These are phyloP conservation scores for Capniomyces stellatus DNA, from an alignment of 371 early-diverging fungal species.

Conservation along the genomic window DNA sequence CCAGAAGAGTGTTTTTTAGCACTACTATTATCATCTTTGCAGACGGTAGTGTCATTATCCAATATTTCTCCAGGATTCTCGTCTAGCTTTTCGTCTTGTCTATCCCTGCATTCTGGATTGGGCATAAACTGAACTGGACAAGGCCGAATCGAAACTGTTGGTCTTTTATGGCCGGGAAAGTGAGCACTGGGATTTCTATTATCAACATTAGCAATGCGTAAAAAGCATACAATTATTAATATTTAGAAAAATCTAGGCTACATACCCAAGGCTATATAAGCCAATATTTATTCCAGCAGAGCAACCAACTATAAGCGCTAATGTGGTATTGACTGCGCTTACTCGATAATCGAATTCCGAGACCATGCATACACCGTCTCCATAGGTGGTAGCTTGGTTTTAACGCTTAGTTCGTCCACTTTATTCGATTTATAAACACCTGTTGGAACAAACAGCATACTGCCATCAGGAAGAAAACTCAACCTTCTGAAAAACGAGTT, in stretches of 20 bases:
- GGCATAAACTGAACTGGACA: not conserved
- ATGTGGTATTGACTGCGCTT: not conserved
- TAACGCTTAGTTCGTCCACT: slow-evolving; percentile 16
- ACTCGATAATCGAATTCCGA: not conserved
- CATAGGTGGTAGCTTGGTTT: slow-evolving; percentile 5
- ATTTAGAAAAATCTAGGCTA: too few relatives aligned
- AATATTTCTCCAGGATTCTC: too few relatives aligned
- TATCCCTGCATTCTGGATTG: not conserved
- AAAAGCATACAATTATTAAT: too few relatives aligned
- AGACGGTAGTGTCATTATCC: too few relatives aligned
- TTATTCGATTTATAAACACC: slow-evolving; percentile 36
- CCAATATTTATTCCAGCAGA: too few relatives aligned
- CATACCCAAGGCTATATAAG: too few relatives aligned
- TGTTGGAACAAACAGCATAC: slow-evolving; percentile 63
- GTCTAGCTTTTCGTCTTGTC: too few relatives aligned
- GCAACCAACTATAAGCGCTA: too few relatives aligned
- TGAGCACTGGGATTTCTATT: slow-evolving; percentile 11
- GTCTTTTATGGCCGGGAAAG: slow-evolving; percentile 2
- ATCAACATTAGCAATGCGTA: too few relatives aligned
- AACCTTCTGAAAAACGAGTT: slow-evolving; percentile 83
- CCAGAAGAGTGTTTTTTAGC: not conserved
- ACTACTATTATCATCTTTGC: not conserved
- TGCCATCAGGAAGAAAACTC: slow-evolving; percentile 78
- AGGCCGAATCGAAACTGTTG: not conserved
- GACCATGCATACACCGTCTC: slow-evolving; percentile 11